Evolutionary conservation across 2,329 filamentous ascomycete genomes (phyloP).

Genomic region (Ophiocordyceps polyrhachis-furcata): DNA sequence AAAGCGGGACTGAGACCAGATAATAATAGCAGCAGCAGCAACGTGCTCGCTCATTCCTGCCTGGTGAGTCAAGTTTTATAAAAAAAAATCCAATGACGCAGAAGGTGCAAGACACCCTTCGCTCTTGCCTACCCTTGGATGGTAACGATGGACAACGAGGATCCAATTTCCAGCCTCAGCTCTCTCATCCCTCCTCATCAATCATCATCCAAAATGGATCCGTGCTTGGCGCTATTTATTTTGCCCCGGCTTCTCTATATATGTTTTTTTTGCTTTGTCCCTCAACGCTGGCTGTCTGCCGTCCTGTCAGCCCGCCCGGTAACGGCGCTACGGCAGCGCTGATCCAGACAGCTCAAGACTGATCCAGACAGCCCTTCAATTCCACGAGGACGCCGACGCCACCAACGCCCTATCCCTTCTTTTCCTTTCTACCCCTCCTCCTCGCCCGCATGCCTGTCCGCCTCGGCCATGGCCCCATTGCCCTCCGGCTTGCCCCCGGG

Average conservation of each 20-base stretch:
- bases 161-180: background rate
- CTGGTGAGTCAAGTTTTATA: too few relatives aligned
- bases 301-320: background rate
- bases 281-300: background rate
- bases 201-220: background rate
- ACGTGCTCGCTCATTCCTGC: too few relatives aligned
- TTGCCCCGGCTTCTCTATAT: background rate
- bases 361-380: background rate
- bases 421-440: background rate
- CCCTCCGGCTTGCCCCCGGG: slow-evolving; percentile 24
- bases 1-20: too few relatives aligned
- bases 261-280: background rate
- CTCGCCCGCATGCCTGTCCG: background rate
- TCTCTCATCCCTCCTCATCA: background rate
- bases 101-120: background rate
- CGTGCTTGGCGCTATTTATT: background rate
- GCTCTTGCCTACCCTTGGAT: background rate
- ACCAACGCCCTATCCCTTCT: background rate
- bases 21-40: too few relatives aligned
- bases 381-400: background rate
- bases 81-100: too few relatives aligned
- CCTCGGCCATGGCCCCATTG: slow-evolving; percentile 7
- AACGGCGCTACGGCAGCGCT: background rate
- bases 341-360: background rate
- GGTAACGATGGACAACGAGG: background rate